Base-by-base conservation (phyloP, 202 grass and related monocot species). In the Sporobolus alterniflorus region DNA sequence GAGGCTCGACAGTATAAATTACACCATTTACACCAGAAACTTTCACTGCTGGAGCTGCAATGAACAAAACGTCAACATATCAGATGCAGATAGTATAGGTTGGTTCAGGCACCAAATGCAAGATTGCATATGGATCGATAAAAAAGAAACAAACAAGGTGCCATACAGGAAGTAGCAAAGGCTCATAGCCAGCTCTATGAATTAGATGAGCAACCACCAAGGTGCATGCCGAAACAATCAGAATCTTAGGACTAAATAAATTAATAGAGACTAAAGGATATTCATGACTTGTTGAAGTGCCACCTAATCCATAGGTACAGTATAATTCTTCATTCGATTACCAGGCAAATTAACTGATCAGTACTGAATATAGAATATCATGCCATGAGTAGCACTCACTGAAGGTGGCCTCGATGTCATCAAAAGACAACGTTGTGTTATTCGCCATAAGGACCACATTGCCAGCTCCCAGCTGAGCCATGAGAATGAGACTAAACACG, bases 321-420 rank as follows among this genome's bases (percentile, higher is more conserved):
- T 26, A 21, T 7, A 55, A 60, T 68, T 17, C 40, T 69, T 61
- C 39, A 44, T 66, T 69, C 6, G 65, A 56, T 81, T 72, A 71
- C 41, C 3, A 71, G 18, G 51, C 26, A n/a, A 26, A 75, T 82
- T 65, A 82, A 11, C 25, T 29, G 54, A 57, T 28, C 11, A 11
- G 30, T 66, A 52, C 36, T 86, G 57, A 86, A 85, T 47, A 18
- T 16, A 83, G 77, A 36, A 54, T 8, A 72, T n/a, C 41, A 49
- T 30, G 13, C 79, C 55, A 52, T 54, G 40, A 83, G 11, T 75
- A 85, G 40, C 43, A 65, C 90, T 92, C 76, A 98, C 96, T 89
- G 74, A 98, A 98, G 34, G 81, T 86, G 56, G 96, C 92, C 60
- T 98, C 93, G 1, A 89, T 79, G 32, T 98, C 93, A 15, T 86